Conservation (phyloP, 2,329 filamentous ascomycete genomes). For the Didymella pomorum region DNA sequence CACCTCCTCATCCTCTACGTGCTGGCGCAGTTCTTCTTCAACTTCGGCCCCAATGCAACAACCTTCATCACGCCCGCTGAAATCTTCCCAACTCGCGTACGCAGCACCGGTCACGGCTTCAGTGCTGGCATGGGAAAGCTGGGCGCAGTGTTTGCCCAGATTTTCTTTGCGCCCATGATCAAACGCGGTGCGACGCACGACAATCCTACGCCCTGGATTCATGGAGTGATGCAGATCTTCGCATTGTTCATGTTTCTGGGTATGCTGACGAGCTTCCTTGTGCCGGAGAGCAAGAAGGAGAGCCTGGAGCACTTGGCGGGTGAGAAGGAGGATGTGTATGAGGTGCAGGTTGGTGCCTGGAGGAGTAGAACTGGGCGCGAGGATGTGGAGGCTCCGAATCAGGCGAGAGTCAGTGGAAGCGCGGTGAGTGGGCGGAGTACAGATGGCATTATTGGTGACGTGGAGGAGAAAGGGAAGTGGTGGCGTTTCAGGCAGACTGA, state of each 20-base stretch:
- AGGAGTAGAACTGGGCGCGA: constrained; percentile 22
- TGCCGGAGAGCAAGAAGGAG: constrained; percentile 78
- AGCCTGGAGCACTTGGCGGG: constrained; percentile 76
- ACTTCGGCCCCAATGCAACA: constrained; percentile 61
- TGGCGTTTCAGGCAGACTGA: constrained; percentile 30
- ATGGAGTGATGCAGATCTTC: constrained; percentile 79
- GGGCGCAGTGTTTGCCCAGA: constrained; percentile 60
- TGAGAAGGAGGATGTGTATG: constrained; percentile 62
- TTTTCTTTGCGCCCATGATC: constrained; percentile 59
- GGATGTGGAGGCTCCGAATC: constrained; percentile 14
- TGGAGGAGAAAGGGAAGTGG: constrained; percentile 33
- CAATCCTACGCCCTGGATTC: constrained; percentile 69
- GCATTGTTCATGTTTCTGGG: constrained; percentile 82
- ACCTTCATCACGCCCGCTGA: constrained; percentile 63
- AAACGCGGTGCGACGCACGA: constrained; percentile 62
- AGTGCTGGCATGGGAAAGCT: constrained; percentile 59
- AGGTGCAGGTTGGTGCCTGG: constrained; percentile 57
- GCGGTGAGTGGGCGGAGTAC: constrained; percentile 21
- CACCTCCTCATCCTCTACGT: constrained; percentile 58
- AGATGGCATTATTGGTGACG: constrained; percentile 20
- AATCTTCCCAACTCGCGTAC: constrained; percentile 60
- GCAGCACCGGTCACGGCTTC: constrained; percentile 58
- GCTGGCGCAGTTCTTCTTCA: constrained; percentile 62
- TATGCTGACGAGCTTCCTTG: constrained; percentile 71
- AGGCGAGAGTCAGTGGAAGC: constrained; percentile 23